Conservation (phyloP, 176 grass and related monocot species). For the Avena atlantica region DNA sequence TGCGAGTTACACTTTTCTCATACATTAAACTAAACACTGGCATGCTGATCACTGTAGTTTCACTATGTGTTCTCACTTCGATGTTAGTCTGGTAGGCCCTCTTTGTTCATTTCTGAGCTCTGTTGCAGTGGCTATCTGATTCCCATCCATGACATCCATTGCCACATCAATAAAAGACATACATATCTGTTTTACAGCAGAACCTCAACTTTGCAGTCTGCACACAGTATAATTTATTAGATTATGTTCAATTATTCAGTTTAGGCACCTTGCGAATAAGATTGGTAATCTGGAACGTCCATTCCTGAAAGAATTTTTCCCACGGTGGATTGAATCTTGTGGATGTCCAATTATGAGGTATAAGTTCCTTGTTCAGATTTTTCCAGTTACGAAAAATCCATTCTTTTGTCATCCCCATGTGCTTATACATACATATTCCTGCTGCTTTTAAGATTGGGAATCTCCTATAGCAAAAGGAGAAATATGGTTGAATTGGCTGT, state of each 20-base stretch:
- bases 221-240: constrained; percentile 24
- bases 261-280: constrained; percentile 97
- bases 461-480: constrained; percentile 92
- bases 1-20: constrained; percentile 13
- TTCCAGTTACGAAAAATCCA: constrained; percentile 7
- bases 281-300: constrained; percentile 97
- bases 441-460: constrained; percentile 74
- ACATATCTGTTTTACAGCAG: constrained; percentile 26
- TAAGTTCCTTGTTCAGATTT: constrained; percentile 23
- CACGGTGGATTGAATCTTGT: constrained; percentile 89
- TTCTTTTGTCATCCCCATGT: constrained; percentile 28
- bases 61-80: constrained; percentile 18
- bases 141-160: not conserved
- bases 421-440: constrained; percentile 7
- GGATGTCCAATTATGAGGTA: constrained; percentile 95
- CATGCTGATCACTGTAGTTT: constrained; percentile 30
- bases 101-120: constrained; percentile 26
- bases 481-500: constrained; percentile 94
- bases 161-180: constrained; percentile 15
- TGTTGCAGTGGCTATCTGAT: constrained; percentile 1
- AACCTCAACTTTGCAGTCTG: constrained; percentile 18
- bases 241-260: constrained; percentile 68
- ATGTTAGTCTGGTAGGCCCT: not conserved
- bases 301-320: constrained; percentile 99
- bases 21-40: not conserved